A percentile compares a stretch with the other conserved stretches of the same genome.
Evolutionary conservation across 345 rosid genomes (phyloP).

Genomic region (Eutrema heterophyllum): DNA sequence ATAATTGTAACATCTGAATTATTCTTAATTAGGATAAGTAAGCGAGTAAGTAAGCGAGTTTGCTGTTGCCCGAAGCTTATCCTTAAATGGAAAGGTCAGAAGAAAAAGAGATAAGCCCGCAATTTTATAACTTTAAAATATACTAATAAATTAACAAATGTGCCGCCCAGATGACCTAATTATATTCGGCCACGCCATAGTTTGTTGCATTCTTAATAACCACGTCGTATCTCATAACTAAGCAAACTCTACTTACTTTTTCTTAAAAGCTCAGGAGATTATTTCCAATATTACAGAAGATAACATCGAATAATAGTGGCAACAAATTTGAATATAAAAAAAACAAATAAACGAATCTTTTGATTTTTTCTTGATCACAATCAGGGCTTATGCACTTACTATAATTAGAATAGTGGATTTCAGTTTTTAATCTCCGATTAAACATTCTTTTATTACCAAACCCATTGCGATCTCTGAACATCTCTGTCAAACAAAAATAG

Average conservation of each 20-base stretch:
- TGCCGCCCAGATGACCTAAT: slow-evolving; percentile 31
- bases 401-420: not conserved
- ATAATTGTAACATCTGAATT: slow-evolving; percentile 14
- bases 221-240: slow-evolving; percentile 18
- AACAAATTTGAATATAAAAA: not conserved
- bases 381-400: slow-evolving; percentile 3
- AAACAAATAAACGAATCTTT: slow-evolving; percentile 17
- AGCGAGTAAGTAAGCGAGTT: slow-evolving; percentile 13
- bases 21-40: slow-evolving; percentile 30
- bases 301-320: slow-evolving; percentile 15
- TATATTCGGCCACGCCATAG: slow-evolving; percentile 25
- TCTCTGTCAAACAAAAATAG: not conserved
- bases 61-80: slow-evolving; percentile 29
- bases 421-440: not conserved
- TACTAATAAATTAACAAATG: not conserved
- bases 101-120: slow-evolving; percentile 26
- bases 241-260: not conserved
- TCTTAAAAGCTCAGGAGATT: slow-evolving; percentile 26
- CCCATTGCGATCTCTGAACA: slow-evolving; percentile 7
- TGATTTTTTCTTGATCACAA: not conserved
- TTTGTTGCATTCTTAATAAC: slow-evolving; percentile 13
- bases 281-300: slow-evolving; percentile 19
- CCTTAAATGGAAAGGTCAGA: slow-evolving; percentile 29
- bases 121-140: slow-evolving; percentile 8
- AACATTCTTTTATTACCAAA: not conserved